Evolutionary conservation across 2,329 filamentous ascomycete species (phyloP), one percentile per base, ranked within the genome.

Genomic region (Chalaropsis thielavioides): DNA sequence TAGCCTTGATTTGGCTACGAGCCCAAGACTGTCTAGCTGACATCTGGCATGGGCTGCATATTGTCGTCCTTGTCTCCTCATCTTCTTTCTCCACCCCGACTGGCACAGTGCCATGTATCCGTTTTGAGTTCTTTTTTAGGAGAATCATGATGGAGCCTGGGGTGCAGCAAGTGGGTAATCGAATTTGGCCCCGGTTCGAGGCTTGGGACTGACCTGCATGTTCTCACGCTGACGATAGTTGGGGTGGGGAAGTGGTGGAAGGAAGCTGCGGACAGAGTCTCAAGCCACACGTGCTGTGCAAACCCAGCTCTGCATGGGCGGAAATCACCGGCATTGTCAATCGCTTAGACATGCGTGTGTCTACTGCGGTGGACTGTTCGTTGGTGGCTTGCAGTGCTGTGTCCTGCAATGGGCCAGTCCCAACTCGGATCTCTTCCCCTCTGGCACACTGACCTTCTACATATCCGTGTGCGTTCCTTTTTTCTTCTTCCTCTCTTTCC

Each of bases 321-420:
- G 51, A 58, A 58, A 58, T 58, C 51, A n/a, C 51, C 51, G 51
- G 51, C 51, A 58, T 58, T 35, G 24, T 58, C 51, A 58, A 27
- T 58, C 35, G 27, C 51, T 58, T 58, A 27, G 51, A 10, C 51
- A 58, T 38, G 51, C 3, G n/a, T 58, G 51, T 35, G 51, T 35
- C 51, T 58, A 35, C 51, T 31, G 31, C 31, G 51, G 27, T 17
- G 51, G 17, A 13, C 31, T 35, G 51, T n/a, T 58, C 31, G 8
- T 35, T 8, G 13, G 51, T 58, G 51, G 51, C 51, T 58, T 58
- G 51, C 27, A 35, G 51, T 35, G 51, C 51, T 58, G 27, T 31
- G 24, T 35, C 27, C 51, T 58, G 51, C 24, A 24, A 58, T 58
- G 51, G 51, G 27, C 13, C 51, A 58, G 15, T 38, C 27, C 51